Percentiles rank a stretch among this genome's conserved stretches.
Conservation (phyloP, 2,329 filamentous ascomycete species). For the Fusarium sp. region DNA sequence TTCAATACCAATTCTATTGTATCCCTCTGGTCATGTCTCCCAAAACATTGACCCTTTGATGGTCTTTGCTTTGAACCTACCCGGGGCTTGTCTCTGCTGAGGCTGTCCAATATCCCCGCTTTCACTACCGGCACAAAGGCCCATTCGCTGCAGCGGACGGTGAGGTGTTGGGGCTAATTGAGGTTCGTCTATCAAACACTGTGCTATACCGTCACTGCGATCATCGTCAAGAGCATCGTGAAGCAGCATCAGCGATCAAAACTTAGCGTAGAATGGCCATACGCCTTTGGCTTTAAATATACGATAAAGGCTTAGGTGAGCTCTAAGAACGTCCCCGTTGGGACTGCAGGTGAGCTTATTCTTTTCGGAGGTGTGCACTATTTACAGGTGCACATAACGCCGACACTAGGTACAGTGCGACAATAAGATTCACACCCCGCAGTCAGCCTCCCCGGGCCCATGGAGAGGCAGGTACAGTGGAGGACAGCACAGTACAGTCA, state of each 20-base stretch:
- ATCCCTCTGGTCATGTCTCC: conserved; percentile 21
- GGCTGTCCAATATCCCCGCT: conserved; percentile 17
- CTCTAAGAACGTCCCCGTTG: conserved; percentile 7
- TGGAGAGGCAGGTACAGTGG: background rate
- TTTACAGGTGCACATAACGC: conserved; percentile 14
- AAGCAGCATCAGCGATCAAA: background rate
- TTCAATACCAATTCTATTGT: conserved; percentile 7
- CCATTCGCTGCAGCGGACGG: conserved; percentile 19
- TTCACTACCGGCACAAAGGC: conserved; percentile 27
- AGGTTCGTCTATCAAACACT: conserved; percentile 19
- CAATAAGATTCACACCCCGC: background rate
- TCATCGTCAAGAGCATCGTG: background rate
- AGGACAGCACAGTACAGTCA: background rate
- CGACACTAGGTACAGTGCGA: conserved; percentile 20
- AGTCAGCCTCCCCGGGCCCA: background rate
- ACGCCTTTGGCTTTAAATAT: background rate
- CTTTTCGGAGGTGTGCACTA: conserved; percentile 26
- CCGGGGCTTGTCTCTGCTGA: conserved; percentile 18
- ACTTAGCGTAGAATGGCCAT: background rate
- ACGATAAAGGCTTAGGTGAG: conserved; percentile 30
- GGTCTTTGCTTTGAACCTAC: conserved; percentile 12
- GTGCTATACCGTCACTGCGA: conserved; percentile 27
- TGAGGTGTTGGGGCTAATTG: conserved; percentile 18
- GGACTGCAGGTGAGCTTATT: conserved; percentile 35
- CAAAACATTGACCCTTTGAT: conserved; percentile 21